These are phyloP conservation scores for Parietaria judaica DNA, from an alignment of 306 rosid genomes.

Conservation along the genomic window DNA sequence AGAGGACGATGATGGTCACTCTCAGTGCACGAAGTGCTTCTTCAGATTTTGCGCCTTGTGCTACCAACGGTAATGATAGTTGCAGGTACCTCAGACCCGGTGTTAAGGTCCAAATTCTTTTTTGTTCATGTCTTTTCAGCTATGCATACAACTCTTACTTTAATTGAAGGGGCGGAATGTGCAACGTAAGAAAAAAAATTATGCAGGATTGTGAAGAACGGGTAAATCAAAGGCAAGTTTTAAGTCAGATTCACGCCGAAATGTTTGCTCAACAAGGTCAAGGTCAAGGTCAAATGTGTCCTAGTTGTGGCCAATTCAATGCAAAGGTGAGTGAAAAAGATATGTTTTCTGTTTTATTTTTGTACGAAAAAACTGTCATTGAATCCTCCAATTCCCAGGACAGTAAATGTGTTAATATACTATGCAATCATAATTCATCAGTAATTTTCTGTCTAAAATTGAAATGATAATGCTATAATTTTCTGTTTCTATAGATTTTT, in stretches of 20 bases:
- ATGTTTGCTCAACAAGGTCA: conserved; percentile 32
- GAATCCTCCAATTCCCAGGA: too few species aligned
- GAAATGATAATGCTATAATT: background rate
- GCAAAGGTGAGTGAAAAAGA: conserved; percentile 53
- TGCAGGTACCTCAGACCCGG: conserved; percentile 38
- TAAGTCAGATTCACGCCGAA: conserved; percentile 55
- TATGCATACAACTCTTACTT: background rate
- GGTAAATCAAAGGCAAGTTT: conserved; percentile 48
- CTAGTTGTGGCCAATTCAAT: conserved; percentile 75
- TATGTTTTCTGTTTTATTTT: too few species aligned
- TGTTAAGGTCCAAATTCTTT: conserved; percentile 16
- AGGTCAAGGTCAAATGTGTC: conserved; percentile 49
- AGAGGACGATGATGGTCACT: conserved; percentile 75
- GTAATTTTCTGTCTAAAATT: background rate
- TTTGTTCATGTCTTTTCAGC: conserved; percentile 10
- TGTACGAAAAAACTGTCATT: too few species aligned
- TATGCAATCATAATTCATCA: too few species aligned
- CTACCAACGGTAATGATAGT: conserved; percentile 60
- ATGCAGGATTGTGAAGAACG: conserved; percentile 54
- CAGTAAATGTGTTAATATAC: too few species aligned
- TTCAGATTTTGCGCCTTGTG: conserved; percentile 89
- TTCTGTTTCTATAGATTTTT: too few species aligned
- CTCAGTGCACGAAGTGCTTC: conserved; percentile 72
- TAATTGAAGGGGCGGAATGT: conserved; percentile 48
- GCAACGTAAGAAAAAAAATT: conserved; percentile 46